These are phyloP conservation scores for Ruellia speciosa DNA, from an alignment of 305 asterid species.

Conservation along the genomic window DNA sequence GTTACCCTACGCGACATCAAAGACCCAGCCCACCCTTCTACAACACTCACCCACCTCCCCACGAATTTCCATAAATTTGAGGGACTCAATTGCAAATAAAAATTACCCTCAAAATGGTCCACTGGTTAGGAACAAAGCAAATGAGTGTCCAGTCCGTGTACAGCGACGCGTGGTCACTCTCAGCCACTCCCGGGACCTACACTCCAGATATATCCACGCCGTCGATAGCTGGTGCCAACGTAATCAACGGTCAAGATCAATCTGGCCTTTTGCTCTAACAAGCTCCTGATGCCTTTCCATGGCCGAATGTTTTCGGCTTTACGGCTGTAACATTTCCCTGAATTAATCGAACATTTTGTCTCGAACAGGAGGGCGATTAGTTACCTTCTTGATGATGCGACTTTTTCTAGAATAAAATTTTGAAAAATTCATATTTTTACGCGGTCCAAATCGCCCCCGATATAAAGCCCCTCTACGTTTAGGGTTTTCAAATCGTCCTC, in stretches of 20 bases:
- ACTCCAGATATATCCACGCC: not conserved
- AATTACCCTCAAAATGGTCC: not conserved
- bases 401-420: not conserved
- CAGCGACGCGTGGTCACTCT: not conserved
- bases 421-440: not conserved
- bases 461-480: not conserved
- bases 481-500: not conserved
- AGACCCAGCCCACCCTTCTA: constrained; percentile 1
- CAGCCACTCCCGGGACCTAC: not conserved
- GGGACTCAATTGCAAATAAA: not conserved
- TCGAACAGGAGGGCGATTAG: not conserved
- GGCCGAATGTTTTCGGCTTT: not conserved
- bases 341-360: not conserved
- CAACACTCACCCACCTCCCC: not conserved
- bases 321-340: not conserved
- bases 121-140: too few species aligned
- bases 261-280: not conserved
- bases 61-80: not conserved
- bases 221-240: not conserved
- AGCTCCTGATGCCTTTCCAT: not conserved
- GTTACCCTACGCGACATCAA: not conserved
- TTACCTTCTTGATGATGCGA: not conserved
- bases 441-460: constrained; percentile 1
- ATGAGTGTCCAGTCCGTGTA: not conserved
- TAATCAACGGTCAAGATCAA: not conserved